Conservation (phyloP, 2,329 filamentous ascomycete genomes). For the Dothideomycetes sp. region DNA sequence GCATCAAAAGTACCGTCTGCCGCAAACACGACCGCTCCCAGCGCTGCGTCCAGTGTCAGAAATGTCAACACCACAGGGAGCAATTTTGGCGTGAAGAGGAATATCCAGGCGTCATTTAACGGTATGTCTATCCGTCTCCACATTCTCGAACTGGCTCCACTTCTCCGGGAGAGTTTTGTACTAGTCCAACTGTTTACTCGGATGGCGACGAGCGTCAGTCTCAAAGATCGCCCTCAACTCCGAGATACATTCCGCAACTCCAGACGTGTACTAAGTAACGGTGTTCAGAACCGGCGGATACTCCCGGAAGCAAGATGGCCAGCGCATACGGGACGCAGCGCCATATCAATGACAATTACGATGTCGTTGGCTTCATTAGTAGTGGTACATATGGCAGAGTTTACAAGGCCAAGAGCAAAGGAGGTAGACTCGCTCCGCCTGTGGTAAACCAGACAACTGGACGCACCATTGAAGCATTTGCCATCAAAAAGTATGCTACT, state of each 20-base stretch:
- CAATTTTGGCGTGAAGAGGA: conserved; percentile 13
- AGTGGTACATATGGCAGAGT: conserved; percentile 96
- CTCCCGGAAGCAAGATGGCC: conserved; percentile 4
- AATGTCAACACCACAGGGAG: conserved; percentile 8
- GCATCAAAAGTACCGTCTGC: conserved; percentile 8
- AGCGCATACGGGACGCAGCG: conserved; percentile 56
- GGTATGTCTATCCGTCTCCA: conserved; percentile 14
- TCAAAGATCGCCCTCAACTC: too few relatives aligned
- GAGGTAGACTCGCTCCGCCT: conserved; percentile 39
- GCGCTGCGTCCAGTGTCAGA: conserved; percentile 6
- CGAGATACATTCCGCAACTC: too few relatives aligned
- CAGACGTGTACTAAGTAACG: too few relatives aligned
- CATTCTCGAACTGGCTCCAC: background rate
- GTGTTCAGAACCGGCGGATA: conserved; percentile 7
- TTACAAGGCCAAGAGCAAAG: conserved; percentile 80
- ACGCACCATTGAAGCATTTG: conserved; percentile 60
- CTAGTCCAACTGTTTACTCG: too few relatives aligned
- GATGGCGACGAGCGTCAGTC: too few relatives aligned
- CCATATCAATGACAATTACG: conserved; percentile 83
- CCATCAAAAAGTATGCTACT: conserved; percentile 80
- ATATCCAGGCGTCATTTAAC: conserved; percentile 29
- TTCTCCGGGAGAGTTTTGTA: too few relatives aligned
- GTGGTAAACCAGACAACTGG: conserved; percentile 11
- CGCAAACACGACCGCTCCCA: conserved; percentile 7
- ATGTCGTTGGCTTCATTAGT: conserved; percentile 95